Percentiles rank a stretch among this genome's conserved stretches.
These are phyloP conservation scores for Oxytropis ochrocephala DNA, from an alignment of 306 rosid genomes.

Conservation along the genomic window DNA sequence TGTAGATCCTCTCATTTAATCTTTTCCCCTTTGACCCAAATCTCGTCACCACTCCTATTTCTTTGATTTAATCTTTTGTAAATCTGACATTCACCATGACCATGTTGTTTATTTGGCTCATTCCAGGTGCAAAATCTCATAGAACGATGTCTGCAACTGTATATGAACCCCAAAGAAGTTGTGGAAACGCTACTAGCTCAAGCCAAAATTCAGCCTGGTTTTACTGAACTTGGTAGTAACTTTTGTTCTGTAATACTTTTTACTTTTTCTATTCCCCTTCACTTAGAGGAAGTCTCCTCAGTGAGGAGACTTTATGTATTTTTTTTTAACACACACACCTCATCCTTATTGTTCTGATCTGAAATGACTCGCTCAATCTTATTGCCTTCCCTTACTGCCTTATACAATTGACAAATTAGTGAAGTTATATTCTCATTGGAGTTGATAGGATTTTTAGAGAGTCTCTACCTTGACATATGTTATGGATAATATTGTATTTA, in stretches of 20 bases:
- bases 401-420: background rate
- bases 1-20: background rate
- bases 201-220: slow-evolving; percentile 78
- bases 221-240: slow-evolving; percentile 68
- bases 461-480: background rate
- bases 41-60: background rate
- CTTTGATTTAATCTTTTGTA: background rate
- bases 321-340: background rate
- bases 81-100: background rate
- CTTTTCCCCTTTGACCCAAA: background rate
- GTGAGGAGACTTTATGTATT: background rate
- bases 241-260: background rate
- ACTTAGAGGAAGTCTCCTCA: no score
- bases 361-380: background rate
- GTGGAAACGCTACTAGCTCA: slow-evolving; percentile 53
- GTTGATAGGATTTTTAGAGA: background rate
- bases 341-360: background rate
- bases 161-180: slow-evolving; percentile 76
- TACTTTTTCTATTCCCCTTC: background rate
- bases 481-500: background rate
- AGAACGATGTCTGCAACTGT: slow-evolving; percentile 66
- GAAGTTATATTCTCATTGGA: background rate
- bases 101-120: background rate
- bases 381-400: background rate
- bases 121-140: slow-evolving; percentile 80